Percentiles rank a stretch among this genome's conserved stretches.
Evolutionary conservation across 495 filamentous ascomycete species (phyloP).

Genomic region (Penicillium nucicola): DNA sequence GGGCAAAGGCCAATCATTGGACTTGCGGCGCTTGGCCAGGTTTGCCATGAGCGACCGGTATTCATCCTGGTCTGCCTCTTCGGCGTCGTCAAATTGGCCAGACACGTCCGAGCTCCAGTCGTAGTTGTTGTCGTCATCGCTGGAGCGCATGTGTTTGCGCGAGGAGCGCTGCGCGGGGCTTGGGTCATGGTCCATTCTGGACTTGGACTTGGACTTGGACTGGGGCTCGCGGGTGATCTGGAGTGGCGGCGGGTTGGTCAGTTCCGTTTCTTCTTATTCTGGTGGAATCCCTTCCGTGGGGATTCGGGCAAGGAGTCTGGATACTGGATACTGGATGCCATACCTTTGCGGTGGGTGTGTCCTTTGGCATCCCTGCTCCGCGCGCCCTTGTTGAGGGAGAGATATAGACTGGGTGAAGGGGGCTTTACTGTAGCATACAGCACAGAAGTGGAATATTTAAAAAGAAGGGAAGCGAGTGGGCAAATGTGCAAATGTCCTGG

Average conservation of each 20-base stretch:
- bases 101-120: constrained; percentile 33
- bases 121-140: constrained; percentile 14
- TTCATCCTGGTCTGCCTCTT: constrained; percentile 27
- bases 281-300: not conserved
- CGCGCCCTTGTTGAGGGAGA: constrained; percentile 15
- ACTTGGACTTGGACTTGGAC: not conserved
- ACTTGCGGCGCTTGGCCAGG: constrained; percentile 43
- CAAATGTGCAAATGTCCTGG: not conserved
- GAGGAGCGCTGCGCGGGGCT: constrained; percentile 20
- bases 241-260: constrained; percentile 5
- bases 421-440: not conserved
- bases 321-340: too few relatives aligned
- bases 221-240: constrained; percentile 3
- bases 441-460: not conserved
- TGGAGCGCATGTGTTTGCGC: constrained; percentile 33
- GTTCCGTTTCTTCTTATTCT: constrained; percentile 2
- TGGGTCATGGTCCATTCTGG: constrained; percentile 22
- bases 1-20: constrained; percentile 48
- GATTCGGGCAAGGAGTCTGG: constrained; percentile 10
- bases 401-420: not conserved
- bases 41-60: constrained; percentile 26
- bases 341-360: constrained; percentile 12
- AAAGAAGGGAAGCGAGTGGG: not conserved
- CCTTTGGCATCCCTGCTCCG: constrained; percentile 19
- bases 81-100: constrained; percentile 42